Conservation (phyloP, 2,329 filamentous ascomycete species). For the Arthrobotrys sinensis region DNA sequence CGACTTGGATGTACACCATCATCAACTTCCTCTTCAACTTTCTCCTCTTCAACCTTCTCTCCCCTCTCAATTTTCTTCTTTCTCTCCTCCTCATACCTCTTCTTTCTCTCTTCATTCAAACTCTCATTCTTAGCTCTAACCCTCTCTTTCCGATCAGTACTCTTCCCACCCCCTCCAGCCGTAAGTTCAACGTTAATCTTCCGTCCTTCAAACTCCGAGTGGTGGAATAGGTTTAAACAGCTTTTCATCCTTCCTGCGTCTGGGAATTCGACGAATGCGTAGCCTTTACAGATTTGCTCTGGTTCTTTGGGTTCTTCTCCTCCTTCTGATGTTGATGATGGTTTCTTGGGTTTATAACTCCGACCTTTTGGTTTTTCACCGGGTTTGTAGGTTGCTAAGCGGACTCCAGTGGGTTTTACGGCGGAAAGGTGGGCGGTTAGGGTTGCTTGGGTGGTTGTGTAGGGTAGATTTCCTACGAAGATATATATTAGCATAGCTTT, state of each 20-base stretch:
- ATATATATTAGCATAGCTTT: background rate
- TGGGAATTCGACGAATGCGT: slow-evolving; percentile 90
- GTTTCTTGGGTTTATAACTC: slow-evolving; percentile 16
- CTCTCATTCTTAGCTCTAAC: slow-evolving; percentile 89
- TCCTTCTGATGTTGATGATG: background rate
- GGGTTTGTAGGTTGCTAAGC: slow-evolving; percentile 79
- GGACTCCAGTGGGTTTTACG: slow-evolving; percentile 78
- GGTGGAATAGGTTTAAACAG: slow-evolving; percentile 89
- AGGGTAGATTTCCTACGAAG: slow-evolving; percentile 84
- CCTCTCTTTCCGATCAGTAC: slow-evolving; percentile 79
- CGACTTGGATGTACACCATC: slow-evolving; percentile 61
- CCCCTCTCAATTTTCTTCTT: slow-evolving; percentile 46
- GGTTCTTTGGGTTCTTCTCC: background rate
- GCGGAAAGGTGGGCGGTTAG: slow-evolving; percentile 83
- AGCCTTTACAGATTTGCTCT: slow-evolving; percentile 75
- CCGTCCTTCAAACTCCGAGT: slow-evolving; percentile 80
- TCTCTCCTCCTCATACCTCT: slow-evolving; percentile 44
- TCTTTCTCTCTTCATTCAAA: slow-evolving; percentile 76
- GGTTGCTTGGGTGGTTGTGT: slow-evolving; percentile 79
- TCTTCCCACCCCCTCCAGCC: slow-evolving; percentile 88
- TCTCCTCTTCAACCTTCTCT: slow-evolving; percentile 61
- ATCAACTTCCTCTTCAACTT: slow-evolving; percentile 63
- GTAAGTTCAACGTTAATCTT: slow-evolving; percentile 95
- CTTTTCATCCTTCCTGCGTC: slow-evolving; percentile 91
- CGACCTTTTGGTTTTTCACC: slow-evolving; percentile 69